A percentile compares a stretch with the other conserved stretches of the same genome.
Conservation (phyloP, 108 stramenopile species). For the Cyclotella cryptica region DNA sequence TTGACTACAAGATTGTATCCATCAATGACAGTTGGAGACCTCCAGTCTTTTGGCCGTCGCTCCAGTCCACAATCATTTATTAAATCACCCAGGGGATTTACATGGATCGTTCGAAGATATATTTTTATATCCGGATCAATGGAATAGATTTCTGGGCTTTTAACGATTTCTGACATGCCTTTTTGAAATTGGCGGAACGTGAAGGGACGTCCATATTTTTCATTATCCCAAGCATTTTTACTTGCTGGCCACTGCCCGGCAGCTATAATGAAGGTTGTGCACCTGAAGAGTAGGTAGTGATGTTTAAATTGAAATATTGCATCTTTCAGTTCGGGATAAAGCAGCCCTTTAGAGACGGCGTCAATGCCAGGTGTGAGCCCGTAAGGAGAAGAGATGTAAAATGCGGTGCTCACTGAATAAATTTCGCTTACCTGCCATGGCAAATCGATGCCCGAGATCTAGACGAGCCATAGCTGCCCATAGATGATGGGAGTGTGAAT, state of each 20-base stretch:
- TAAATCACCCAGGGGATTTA: too few species aligned
- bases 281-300: background rate
- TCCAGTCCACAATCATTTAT: too few species aligned
- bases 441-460: constrained; percentile 1
- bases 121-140: too few species aligned
- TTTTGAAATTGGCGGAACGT: too few species aligned
- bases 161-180: too few species aligned
- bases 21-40: too few species aligned
- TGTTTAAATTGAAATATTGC: background rate
- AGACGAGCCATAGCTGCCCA: background rate
- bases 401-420: background rate
- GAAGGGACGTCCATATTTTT: too few species aligned
- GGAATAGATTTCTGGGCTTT: too few species aligned
- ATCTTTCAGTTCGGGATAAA: background rate
- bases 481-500: background rate
- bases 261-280: background rate
- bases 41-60: too few species aligned
- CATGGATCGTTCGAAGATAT: too few species aligned
- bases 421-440: background rate
- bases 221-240: too few species aligned
- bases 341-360: background rate
- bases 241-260: constrained; percentile 1
- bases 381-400: background rate
- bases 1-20: too few species aligned
- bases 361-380: background rate